phyloP scores from a whole-genome alignment of 192 early-diverging fungal genomes.

The Rhizophagus sp. region DNA sequence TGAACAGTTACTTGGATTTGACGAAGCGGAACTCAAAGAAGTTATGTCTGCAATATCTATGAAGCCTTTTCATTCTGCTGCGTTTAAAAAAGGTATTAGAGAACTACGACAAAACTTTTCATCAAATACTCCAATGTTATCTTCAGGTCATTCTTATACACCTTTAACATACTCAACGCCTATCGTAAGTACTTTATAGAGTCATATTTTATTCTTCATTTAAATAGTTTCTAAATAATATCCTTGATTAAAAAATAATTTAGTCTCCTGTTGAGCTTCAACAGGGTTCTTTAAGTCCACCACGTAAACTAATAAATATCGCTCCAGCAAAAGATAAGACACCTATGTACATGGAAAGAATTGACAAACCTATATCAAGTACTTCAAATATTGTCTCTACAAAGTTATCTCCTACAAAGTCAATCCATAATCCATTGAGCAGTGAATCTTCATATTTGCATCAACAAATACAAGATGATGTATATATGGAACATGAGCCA shows the following conservation, averaged over 20 bases:
- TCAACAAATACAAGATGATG: conserved; percentile 3
- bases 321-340: not conserved
- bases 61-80: conserved; percentile 55
- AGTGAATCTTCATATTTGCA: not conserved
- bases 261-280: not conserved
- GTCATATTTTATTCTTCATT: not conserved
- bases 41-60: conserved; percentile 47
- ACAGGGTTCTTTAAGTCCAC: not conserved
- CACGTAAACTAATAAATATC: not conserved
- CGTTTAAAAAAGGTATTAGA: conserved; percentile 50
- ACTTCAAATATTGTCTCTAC: too few species aligned
- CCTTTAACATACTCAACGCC: conserved; percentile 29
- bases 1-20: conserved; percentile 49
- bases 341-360: not conserved
- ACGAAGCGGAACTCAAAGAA: conserved; percentile 53
- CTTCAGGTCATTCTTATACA: conserved; percentile 32
- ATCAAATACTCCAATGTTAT: conserved; percentile 35
- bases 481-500: not conserved
- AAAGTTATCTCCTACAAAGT: not conserved
- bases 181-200: not conserved
- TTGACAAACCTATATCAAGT: not conserved
- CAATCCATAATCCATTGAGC: too few species aligned
- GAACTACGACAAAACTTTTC: conserved; percentile 39
- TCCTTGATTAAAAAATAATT: not conserved
- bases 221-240: not conserved